These are phyloP conservation scores for Lactarius quietus DNA, from an alignment of 768 basidiomycete species.

Conservation along the genomic window DNA sequence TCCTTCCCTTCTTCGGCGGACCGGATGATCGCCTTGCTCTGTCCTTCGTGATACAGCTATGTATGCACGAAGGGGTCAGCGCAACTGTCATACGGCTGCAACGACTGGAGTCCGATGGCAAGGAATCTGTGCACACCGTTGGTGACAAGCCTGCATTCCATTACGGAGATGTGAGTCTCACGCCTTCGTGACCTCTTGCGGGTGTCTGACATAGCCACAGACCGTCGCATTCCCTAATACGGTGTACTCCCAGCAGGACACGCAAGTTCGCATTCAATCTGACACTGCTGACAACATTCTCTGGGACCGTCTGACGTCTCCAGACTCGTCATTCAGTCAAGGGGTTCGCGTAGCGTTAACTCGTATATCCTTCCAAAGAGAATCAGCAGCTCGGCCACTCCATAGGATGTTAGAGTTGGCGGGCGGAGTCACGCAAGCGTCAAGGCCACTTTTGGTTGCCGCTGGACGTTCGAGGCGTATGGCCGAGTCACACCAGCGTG, in stretches of 20 bases:
- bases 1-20: slow-evolving; percentile 92
- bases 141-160: slow-evolving; percentile 27
- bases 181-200: not conserved
- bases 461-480: slow-evolving; percentile 72
- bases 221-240: slow-evolving; percentile 60
- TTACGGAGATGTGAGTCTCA: slow-evolving; percentile 34
- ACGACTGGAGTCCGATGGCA: slow-evolving; percentile 39
- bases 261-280: slow-evolving; percentile 66
- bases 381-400: slow-evolving; percentile 52
- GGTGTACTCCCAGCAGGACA: slow-evolving; percentile 60
- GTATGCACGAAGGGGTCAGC: slow-evolving; percentile 55
- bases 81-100: slow-evolving; percentile 72
- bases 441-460: slow-evolving; percentile 57
- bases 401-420: slow-evolving; percentile 49
- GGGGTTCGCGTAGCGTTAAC: slow-evolving; percentile 44
- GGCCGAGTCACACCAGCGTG: slow-evolving; percentile 57
- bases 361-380: slow-evolving; percentile 58
- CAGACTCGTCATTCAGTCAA: slow-evolving; percentile 30
- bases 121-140: slow-evolving; percentile 33
- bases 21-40: slow-evolving; percentile 89
- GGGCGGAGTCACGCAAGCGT: slow-evolving; percentile 31
- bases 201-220: slow-evolving; percentile 31
- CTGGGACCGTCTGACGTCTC: slow-evolving; percentile 62
- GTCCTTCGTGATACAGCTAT: slow-evolving; percentile 74
- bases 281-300: slow-evolving; percentile 78